Percentiles rank a stretch among this genome's conserved stretches.
Evolutionary conservation across 768 basidiomycete species (phyloP).

Genomic region (Trametes elegans): DNA sequence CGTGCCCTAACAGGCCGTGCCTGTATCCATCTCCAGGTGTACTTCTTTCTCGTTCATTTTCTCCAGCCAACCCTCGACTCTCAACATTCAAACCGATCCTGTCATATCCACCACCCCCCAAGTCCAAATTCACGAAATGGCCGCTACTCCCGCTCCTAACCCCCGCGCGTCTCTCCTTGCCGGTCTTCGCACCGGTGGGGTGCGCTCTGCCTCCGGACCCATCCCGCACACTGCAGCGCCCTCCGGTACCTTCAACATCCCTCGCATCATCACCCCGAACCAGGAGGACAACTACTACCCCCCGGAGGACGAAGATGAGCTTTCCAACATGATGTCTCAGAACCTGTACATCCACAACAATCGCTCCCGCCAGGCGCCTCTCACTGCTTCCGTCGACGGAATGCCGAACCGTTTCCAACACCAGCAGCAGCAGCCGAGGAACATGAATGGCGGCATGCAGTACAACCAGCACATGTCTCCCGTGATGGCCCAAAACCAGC

Average conservation of each 20-base stretch:
- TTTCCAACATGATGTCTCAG: slow-evolving; percentile 54
- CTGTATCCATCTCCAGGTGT: slow-evolving; percentile 28
- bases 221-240: slow-evolving; percentile 72
- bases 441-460: slow-evolving; percentile 48
- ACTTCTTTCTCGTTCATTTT: slow-evolving; percentile 30
- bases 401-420: slow-evolving; percentile 63
- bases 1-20: slow-evolving; percentile 1
- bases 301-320: slow-evolving; percentile 58
- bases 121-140: slow-evolving; percentile 35
- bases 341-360: slow-evolving; percentile 48
- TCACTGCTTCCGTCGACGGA: slow-evolving; percentile 73
- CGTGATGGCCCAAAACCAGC: slow-evolving; percentile 48
- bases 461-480: slow-evolving; percentile 41
- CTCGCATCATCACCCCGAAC: slow-evolving; percentile 50
- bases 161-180: slow-evolving; percentile 80
- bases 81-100: slow-evolving; percentile 13
- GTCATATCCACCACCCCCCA: slow-evolving; percentile 19
- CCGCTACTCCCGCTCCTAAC: slow-evolving; percentile 44
- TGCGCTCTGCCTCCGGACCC: slow-evolving; percentile 64
- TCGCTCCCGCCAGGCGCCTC: slow-evolving; percentile 42
- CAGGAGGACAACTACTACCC: slow-evolving; percentile 43
- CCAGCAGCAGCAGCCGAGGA: slow-evolving; percentile 54
- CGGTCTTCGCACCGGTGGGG: slow-evolving; percentile 87
- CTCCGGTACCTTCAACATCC: slow-evolving; percentile 58
- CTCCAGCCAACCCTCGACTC: slow-evolving; percentile 18